A percentile compares a stretch with the other conserved stretches of the same genome.
phyloP scores from a whole-genome alignment of 805 yeast genomes.

The Nakazawaea holstii region DNA sequence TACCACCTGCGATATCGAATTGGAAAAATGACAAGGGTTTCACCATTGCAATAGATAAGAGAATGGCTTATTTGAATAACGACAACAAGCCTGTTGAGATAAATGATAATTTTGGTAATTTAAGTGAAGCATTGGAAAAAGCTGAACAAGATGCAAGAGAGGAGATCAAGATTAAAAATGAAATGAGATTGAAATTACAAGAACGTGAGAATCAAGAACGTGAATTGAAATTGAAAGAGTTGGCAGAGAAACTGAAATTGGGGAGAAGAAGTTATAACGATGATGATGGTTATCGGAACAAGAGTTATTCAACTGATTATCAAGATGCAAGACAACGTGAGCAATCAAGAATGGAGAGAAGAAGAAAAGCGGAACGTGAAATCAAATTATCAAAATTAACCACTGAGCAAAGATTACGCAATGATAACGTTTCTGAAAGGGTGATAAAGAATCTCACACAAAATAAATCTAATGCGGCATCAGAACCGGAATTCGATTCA shows the following conservation, averaged over 20 bases:
- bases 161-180: conserved; percentile 46
- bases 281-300: conserved; percentile 9
- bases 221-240: conserved; percentile 43
- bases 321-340: conserved; percentile 30
- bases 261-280: conserved; percentile 22
- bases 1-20: conserved; percentile 88
- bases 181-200: conserved; percentile 41
- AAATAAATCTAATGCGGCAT: conserved; percentile 13
- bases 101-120: conserved; percentile 51
- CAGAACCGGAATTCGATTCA: conserved; percentile 51
- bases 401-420: conserved; percentile 35
- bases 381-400: conserved; percentile 37
- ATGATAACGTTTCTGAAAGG: conserved; percentile 48
- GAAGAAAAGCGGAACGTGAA: conserved; percentile 42
- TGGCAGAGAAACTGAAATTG: conserved; percentile 43
- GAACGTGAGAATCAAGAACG: conserved; percentile 43
- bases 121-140: conserved; percentile 66
- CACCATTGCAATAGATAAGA: conserved; percentile 72
- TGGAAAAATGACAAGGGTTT: conserved; percentile 95
- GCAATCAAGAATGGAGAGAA: conserved; percentile 35
- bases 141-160: conserved; percentile 62
- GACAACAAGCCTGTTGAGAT: conserved; percentile 31
- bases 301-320: conserved; percentile 8
- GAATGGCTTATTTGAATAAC: conserved; percentile 53
- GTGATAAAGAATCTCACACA: conserved; percentile 23